phyloP scores from a whole-genome alignment of 108 stramenopile species.

The Cyclotella cryptica region DNA sequence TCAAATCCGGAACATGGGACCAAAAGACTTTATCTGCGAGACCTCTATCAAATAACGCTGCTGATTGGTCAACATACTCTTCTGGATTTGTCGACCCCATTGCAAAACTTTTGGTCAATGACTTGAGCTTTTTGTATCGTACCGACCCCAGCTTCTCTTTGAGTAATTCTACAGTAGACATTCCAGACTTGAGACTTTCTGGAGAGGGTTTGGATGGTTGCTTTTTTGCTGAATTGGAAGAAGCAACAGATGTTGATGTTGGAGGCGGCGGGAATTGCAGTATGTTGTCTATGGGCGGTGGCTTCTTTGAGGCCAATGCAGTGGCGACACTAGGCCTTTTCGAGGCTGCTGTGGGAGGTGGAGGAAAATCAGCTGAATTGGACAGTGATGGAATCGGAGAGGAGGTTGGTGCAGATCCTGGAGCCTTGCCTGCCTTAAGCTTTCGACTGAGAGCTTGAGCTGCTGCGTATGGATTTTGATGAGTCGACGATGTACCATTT shows the following conservation, averaged over 20 bases:
- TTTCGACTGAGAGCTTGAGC: slow-evolving; percentile 45
- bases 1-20: slow-evolving; percentile 67
- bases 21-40: slow-evolving; percentile 71
- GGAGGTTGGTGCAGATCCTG: slow-evolving; percentile 26
- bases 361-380: slow-evolving; percentile 43
- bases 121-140: slow-evolving; percentile 83
- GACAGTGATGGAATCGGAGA: slow-evolving; percentile 30
- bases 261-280: slow-evolving; percentile 58
- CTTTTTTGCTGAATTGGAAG: slow-evolving; percentile 7
- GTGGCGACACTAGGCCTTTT: slow-evolving; percentile 31
- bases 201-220: slow-evolving; percentile 11
- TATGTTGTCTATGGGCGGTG: slow-evolving; percentile 53
- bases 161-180: slow-evolving; percentile 69
- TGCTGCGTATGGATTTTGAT: slow-evolving; percentile 41
- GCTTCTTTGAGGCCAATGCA: slow-evolving; percentile 48
- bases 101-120: slow-evolving; percentile 75
- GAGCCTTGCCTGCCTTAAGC: slow-evolving; percentile 33
- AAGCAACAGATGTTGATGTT: background rate
- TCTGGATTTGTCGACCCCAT: slow-evolving; percentile 58
- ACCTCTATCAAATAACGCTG: slow-evolving; percentile 75
- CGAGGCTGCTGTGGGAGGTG: slow-evolving; percentile 27
- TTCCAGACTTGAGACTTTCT: slow-evolving; percentile 41
- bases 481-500: background rate
- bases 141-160: slow-evolving; percentile 70
- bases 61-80: slow-evolving; percentile 73